These are phyloP conservation scores for Withania somnifera DNA, from an alignment of 305 asterid genomes.

Conservation along the genomic window DNA sequence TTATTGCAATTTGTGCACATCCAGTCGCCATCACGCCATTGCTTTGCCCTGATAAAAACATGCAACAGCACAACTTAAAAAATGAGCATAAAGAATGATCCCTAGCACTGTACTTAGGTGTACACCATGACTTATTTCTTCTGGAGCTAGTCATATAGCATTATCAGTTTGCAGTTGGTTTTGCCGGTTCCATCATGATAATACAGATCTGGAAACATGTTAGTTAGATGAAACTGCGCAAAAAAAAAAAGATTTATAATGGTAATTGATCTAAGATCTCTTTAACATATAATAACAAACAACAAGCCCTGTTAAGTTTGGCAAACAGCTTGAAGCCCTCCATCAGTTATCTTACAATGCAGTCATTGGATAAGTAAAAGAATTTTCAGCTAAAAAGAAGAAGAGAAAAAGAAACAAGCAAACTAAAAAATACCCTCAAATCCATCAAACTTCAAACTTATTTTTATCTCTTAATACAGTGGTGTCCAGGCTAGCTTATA, in stretches of 20 bases:
- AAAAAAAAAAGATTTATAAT: not conserved
- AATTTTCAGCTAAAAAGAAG: not conserved
- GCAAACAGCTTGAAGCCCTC: not conserved
- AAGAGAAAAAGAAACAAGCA: not conserved
- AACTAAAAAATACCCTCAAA: not conserved
- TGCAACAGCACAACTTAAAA: not conserved
- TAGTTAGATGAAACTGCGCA: not conserved
- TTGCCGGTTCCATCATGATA: not conserved
- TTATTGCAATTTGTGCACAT: constrained; percentile 85
- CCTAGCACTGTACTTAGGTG: not conserved
- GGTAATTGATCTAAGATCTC: not conserved
- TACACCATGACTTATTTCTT: not conserved
- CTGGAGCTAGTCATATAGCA: not conserved
- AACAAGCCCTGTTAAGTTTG: not conserved
- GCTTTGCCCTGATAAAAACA: constrained; percentile 48
- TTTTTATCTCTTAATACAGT: not conserved
- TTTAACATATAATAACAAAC: not conserved
- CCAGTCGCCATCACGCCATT: constrained; percentile 97
- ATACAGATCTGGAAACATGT: not conserved
- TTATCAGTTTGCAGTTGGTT: not conserved
- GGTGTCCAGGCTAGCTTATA: not conserved
- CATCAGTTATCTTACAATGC: not conserved
- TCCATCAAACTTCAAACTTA: not conserved
- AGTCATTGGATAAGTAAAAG: not conserved
- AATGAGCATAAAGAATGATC: not conserved